Conservation (phyloP, 176 grass and related monocot species). For the Oryza nivara region DNA sequence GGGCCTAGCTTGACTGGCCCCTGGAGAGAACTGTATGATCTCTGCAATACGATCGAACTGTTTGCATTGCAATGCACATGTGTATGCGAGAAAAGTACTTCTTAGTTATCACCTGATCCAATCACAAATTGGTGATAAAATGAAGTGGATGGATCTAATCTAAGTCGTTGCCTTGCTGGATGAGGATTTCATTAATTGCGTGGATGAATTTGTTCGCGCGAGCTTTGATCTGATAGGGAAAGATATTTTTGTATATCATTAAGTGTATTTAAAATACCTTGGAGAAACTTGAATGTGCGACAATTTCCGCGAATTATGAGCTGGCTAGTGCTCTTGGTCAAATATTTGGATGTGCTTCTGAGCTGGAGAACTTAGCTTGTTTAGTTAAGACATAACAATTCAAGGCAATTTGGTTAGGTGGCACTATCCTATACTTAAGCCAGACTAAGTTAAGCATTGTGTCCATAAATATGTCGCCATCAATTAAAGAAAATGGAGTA, state of each 20-base stretch:
- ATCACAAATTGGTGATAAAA: neutral
- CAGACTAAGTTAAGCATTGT: slow-evolving; percentile 17
- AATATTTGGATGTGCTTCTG: slow-evolving; percentile 34
- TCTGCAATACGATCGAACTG: neutral
- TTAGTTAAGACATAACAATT: slow-evolving; percentile 6
- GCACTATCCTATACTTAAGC: neutral
- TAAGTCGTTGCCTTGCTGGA: slow-evolving; percentile 16
- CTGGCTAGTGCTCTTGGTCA: slow-evolving; percentile 10
- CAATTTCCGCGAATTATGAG: slow-evolving; percentile 13
- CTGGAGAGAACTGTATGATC: neutral
- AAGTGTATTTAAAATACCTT: neutral
- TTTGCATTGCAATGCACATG: neutral
- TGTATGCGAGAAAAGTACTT: neutral
- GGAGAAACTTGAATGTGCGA: neutral
- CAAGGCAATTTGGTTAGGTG: neutral
- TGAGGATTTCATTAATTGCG: slow-evolving; percentile 16
- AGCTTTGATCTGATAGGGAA: slow-evolving; percentile 5
- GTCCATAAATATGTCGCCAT: slow-evolving; percentile 19
- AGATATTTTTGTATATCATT: slow-evolving; percentile 14
- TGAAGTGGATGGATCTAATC: slow-evolving; percentile 21
- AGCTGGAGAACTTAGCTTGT: slow-evolving; percentile 35
- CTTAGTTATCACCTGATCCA: slow-evolving; percentile 13
- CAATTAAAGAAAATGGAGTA: slow-evolving; percentile 27
- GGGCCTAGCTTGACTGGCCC: neutral
- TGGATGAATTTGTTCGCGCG: neutral